Conservation (phyloP, 78 protist species). For the Dictyostelium firmibasis region DNA sequence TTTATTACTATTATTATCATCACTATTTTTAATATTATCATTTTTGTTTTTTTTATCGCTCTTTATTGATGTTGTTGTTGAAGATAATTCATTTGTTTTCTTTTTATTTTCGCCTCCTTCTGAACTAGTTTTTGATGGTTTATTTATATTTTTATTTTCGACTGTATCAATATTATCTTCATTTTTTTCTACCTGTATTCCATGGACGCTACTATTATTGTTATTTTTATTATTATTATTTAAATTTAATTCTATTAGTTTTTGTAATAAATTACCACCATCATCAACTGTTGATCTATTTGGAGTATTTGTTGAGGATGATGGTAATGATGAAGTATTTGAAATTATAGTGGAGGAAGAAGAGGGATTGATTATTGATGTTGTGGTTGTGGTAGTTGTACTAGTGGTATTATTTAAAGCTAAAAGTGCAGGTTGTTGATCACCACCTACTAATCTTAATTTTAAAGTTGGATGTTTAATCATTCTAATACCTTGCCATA, state of each 20-base stretch:
- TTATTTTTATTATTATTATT: not conserved
- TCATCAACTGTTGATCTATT: not conserved
- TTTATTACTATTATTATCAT: not conserved
- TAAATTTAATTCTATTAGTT: not conserved
- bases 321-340: not conserved
- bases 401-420: not conserved
- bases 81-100: not conserved
- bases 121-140: not conserved
- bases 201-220: not conserved
- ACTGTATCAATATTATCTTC: not conserved
- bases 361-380: not conserved
- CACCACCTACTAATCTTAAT: constrained; percentile 19
- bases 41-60: not conserved
- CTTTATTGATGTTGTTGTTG: not conserved
- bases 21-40: not conserved
- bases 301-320: not conserved
- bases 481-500: constrained; percentile 81
- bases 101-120: not conserved
- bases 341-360: not conserved
- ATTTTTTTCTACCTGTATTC: not conserved
- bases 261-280: constrained; percentile 1
- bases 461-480: constrained; percentile 70
- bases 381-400: not conserved
- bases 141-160: not conserved
- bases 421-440: constrained; percentile 1